Percentiles rank a stretch among this genome's conserved stretches.
Evolutionary conservation across 768 basidiomycete genomes (phyloP).

Genomic region (Phlegmacium glaucopus): DNA sequence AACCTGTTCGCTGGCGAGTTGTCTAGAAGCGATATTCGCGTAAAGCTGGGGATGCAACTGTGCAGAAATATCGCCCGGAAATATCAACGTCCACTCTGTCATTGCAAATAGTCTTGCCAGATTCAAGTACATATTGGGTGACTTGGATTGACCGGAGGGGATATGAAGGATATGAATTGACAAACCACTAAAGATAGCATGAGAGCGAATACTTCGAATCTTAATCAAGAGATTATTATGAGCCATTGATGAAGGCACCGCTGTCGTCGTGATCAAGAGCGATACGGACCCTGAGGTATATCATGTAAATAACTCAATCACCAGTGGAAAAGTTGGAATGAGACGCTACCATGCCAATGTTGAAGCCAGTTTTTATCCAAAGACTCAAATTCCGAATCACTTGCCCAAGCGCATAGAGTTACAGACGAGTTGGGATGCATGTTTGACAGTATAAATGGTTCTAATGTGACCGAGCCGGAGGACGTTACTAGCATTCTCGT

Average conservation of each 20-base stretch:
- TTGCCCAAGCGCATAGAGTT: conserved; percentile 18
- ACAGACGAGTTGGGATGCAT: conserved; percentile 5
- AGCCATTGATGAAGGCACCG: conserved; percentile 16
- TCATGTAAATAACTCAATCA: neutral
- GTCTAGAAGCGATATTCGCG: conserved; percentile 4
- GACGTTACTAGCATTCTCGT: conserved; percentile 6
- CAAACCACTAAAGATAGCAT: conserved; percentile 22
- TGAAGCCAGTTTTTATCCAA: conserved; percentile 5
- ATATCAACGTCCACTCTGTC: conserved; percentile 45
- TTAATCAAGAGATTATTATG: conserved; percentile 24
- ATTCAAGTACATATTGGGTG: conserved; percentile 56
- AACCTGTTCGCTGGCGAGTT: conserved; percentile 7
- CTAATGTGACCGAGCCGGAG: conserved; percentile 2
- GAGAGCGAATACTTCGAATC: conserved; percentile 20
- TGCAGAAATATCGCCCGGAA: conserved; percentile 41
- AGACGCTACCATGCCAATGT: conserved; percentile 15
- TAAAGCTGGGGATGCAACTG: conserved; percentile 15
- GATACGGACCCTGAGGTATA: conserved; percentile 43
- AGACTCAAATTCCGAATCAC: conserved; percentile 9
- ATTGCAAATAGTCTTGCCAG: conserved; percentile 57
- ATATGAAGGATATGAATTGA: conserved; percentile 49
- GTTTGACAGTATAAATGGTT: conserved; percentile 10
- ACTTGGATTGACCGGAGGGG: conserved; percentile 28
- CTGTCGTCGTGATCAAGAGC: conserved; percentile 39
- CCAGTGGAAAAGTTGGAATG: neutral